phyloP scores from a whole-genome alignment of 2,329 filamentous ascomycete genomes.

The Cyanodermella asteris region DNA sequence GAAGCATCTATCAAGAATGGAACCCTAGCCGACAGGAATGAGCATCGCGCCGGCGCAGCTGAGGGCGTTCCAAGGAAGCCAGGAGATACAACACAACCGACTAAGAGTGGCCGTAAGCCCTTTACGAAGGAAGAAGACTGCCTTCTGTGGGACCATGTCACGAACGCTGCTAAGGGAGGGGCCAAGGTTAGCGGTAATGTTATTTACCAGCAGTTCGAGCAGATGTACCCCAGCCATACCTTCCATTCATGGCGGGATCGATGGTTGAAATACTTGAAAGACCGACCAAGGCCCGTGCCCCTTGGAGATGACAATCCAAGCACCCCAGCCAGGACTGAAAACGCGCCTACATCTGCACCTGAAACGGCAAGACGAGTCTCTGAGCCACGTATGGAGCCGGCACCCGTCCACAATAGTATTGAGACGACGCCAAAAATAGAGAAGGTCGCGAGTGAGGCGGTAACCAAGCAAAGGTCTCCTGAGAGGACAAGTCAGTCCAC shows the following conservation, averaged over 20 bases:
- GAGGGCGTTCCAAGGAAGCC: slow-evolving; percentile 21
- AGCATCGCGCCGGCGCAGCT: slow-evolving; percentile 24
- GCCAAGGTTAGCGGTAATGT: slow-evolving; percentile 18
- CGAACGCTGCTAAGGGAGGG: slow-evolving; percentile 13
- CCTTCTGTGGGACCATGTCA: slow-evolving; percentile 21
- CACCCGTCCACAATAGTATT: too few species aligned
- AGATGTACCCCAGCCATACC: slow-evolving; percentile 22
- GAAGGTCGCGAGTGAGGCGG: too few species aligned
- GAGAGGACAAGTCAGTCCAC: too few species aligned
- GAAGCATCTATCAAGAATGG: slow-evolving; percentile 29
- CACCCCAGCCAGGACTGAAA: slow-evolving; percentile 4
- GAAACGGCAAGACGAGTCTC: not conserved
- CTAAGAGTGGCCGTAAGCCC: slow-evolving; percentile 13
- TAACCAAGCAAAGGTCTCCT: too few species aligned
- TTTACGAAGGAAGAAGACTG: slow-evolving; percentile 24
- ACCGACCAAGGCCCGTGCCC: slow-evolving; percentile 15
- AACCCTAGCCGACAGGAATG: slow-evolving; percentile 24
- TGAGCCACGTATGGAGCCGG: not conserved
- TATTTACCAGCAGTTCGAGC: slow-evolving; percentile 22
- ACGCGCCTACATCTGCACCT: not conserved
- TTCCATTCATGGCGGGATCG: slow-evolving; percentile 27
- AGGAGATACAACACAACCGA: slow-evolving; percentile 18
- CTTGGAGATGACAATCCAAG: slow-evolving; percentile 5
- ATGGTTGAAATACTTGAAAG: slow-evolving; percentile 20
- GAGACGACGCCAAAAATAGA: too few species aligned